A percentile compares a stretch with the other conserved stretches of the same genome.
Evolutionary conservation across 2,329 filamentous ascomycete species (phyloP).

Genomic region (Hirsutella minnesotensis): DNA sequence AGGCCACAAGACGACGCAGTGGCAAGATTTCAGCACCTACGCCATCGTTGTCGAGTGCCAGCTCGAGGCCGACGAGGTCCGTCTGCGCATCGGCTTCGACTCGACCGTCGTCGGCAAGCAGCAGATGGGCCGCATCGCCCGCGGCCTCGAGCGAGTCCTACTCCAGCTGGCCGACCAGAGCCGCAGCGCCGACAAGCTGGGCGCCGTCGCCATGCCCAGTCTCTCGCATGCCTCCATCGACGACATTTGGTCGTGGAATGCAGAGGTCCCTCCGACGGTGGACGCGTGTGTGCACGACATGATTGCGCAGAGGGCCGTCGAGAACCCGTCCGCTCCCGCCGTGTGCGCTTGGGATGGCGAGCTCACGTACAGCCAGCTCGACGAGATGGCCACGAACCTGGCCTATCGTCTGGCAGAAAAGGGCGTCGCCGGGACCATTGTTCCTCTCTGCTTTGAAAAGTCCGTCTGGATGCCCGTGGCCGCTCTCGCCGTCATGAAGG

Average conservation of each 20-base stretch:
- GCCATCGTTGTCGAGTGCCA: constrained; percentile 7
- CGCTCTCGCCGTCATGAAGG: constrained; percentile 11
- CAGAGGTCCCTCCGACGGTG: constrained; percentile 5
- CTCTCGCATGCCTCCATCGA: constrained; percentile 6
- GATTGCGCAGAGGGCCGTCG: constrained; percentile 4
- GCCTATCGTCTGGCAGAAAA: constrained; percentile 2
- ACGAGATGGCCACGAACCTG: constrained; percentile 3
- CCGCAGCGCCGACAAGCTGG: constrained; percentile 1
- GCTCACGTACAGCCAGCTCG: constrained; percentile 8
- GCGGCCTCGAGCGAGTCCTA: constrained; percentile 5
- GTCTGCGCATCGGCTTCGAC: constrained; percentile 6
- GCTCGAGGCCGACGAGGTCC: constrained; percentile 5
- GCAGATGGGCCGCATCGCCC: constrained; percentile 4
- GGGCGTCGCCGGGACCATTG: constrained; percentile 6
- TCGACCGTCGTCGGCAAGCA: constrained; percentile 1
- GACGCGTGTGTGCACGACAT: constrained; percentile 10
- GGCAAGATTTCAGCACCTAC: constrained; percentile 8
- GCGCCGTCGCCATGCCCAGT: constrained; percentile 4
- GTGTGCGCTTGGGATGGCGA: constrained; percentile 14
- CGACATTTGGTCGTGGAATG: constrained; percentile 10
- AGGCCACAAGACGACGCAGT: background rate
- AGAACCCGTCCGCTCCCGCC: constrained; percentile 8
- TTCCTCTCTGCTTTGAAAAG: constrained; percentile 15
- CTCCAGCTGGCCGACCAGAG: constrained; percentile 4
- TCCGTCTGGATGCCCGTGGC: constrained; percentile 12